Evolutionary conservation across 2,329 filamentous ascomycete species (phyloP), one percentile per base, ranked within the genome.

Genomic region (Aciculosporium take): DNA sequence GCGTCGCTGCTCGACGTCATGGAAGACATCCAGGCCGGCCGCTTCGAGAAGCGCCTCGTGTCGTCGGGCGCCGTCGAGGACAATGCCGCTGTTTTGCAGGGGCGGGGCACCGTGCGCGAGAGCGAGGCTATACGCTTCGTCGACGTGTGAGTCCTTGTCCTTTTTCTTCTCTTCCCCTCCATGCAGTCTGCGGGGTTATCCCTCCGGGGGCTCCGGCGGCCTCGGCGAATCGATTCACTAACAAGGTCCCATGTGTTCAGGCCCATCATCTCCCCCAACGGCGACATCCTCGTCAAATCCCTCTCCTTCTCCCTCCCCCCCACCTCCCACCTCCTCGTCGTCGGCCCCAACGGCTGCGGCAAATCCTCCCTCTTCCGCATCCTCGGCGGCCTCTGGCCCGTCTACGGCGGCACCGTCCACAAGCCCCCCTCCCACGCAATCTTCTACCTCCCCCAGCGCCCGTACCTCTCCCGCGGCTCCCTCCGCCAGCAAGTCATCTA

Each of bases 401-500:
- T 96, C 10, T 98, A 98, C 60, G 89, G 91, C 49, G 91, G 91
- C 39, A 86, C 76, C 1, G 91, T 98, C 17, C 74, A 85, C 53
- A 96, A 96, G 60, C 91, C 91, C 1, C 79, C 84, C 2, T 91
- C 89, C 54, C 79, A 84, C 50, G 83, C 91, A 57, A 96, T 98
- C 56, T 98, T 96, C 65, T 98, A 98, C 65, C 93, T 98, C 49
- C 91, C 91, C 0, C 91, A 98, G 56, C 79, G 91, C 2, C 91
- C 91, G 0, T 98, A 98, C 56, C 73, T 98, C 2, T 91, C 84
- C 12, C 79, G 86, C 40, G 91, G 91, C 18, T 87, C 84, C 2
- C 74, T 98, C n/a, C 80, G 91, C 30, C 87, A 96, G 59, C 91
- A 98, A 56, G 87, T 98, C 52, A 94, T 91, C 45, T 98, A 98